These are phyloP conservation scores for Cercospora brassicicola DNA, from an alignment of 2,329 filamentous ascomycete genomes.

Conservation along the genomic window DNA sequence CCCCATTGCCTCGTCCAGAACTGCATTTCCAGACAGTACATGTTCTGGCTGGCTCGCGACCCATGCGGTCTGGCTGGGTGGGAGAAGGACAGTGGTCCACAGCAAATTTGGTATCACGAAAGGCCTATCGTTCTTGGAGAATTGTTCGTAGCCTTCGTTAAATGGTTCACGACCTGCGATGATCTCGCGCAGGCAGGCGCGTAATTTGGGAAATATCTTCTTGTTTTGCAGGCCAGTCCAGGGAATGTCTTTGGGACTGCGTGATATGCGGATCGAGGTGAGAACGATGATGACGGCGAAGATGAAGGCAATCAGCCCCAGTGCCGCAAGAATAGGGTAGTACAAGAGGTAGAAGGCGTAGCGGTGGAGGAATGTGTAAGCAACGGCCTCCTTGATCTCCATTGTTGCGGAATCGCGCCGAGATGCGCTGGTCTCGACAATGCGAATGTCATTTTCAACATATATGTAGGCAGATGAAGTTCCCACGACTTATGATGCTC, in stretches of 20 bases:
- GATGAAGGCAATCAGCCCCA: background rate
- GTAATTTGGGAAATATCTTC: background rate
- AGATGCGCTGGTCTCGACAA: background rate
- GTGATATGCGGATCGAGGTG: background rate
- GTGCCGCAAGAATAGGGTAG: background rate
- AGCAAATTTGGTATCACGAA: slow-evolving; percentile 16
- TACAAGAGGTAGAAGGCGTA: background rate
- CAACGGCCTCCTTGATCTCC: background rate
- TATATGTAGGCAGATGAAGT: background rate
- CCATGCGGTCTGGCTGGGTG: slow-evolving; percentile 18
- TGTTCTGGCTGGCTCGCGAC: slow-evolving; percentile 15
- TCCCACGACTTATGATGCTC: background rate
- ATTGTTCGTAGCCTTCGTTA: slow-evolving; percentile 10
- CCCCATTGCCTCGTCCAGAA: slow-evolving; percentile 14
- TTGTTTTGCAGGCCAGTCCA: background rate
- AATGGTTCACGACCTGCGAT: background rate
- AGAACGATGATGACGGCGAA: background rate
- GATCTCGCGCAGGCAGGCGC: slow-evolving; percentile 3
- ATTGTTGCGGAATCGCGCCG: background rate
- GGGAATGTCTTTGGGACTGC: background rate
- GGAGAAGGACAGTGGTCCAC: slow-evolving; percentile 21
- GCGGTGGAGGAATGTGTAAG: background rate
- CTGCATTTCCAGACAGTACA: slow-evolving; percentile 13
- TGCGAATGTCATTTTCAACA: background rate
- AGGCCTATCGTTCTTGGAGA: slow-evolving; percentile 8